phyloP scores from a whole-genome alignment of 768 basidiomycete genomes.

The Tremella yokohamensis region DNA sequence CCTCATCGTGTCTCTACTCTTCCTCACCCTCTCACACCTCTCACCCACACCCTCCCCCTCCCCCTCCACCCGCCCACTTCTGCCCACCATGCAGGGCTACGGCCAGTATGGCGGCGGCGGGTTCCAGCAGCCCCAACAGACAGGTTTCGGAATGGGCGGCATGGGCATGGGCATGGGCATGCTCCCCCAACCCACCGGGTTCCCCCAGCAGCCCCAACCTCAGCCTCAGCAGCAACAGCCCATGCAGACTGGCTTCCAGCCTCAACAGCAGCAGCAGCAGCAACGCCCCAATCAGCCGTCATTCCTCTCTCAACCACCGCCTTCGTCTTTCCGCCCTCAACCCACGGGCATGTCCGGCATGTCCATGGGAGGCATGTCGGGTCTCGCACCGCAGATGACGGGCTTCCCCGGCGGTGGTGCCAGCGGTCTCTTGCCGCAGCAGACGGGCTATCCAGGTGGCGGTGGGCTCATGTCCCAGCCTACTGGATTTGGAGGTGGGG shows the following conservation, averaged over 20 bases:
- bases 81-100: too few relatives aligned
- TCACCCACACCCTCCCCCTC: too few relatives aligned
- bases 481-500: constrained; percentile 27
- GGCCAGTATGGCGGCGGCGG: too few relatives aligned
- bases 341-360: constrained; percentile 13
- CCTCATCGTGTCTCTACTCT: too few relatives aligned
- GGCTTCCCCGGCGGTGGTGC: constrained; percentile 54
- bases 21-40: too few relatives aligned
- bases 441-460: constrained; percentile 29
- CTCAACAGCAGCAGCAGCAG: constrained; percentile 22
- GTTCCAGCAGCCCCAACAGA: too few relatives aligned
- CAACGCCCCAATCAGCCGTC: constrained; percentile 13
- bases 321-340: constrained; percentile 20
- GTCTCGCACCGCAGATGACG: constrained; percentile 62
- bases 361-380: constrained; percentile 9
- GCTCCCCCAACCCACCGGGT: constrained; percentile 3
- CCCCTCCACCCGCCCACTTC: too few relatives aligned
- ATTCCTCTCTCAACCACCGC: constrained; percentile 43
- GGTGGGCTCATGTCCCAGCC: constrained; percentile 35
- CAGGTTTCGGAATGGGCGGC: too few relatives aligned
- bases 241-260: constrained; percentile 25
- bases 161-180: too few relatives aligned
- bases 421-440: constrained; percentile 34
- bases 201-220: constrained; percentile 12
- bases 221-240: constrained; percentile 13